phyloP scores from a whole-genome alignment of 179 eudicot species.

The Spinacia oleracea region DNA sequence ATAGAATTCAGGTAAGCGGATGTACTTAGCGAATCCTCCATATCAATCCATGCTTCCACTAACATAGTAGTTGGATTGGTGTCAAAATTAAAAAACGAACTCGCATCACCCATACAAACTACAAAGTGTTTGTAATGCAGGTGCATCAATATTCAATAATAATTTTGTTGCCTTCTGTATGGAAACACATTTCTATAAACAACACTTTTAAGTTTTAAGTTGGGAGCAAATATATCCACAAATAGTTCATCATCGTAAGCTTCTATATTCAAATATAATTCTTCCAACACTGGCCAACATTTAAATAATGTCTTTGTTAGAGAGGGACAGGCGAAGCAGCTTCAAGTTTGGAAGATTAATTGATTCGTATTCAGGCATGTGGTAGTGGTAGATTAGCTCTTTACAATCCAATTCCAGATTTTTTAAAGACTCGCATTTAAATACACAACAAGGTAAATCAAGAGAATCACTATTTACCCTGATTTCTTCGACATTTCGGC shows the following conservation, averaged over 20 bases:
- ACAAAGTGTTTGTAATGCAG: background rate
- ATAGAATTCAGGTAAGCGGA: background rate
- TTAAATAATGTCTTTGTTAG: background rate
- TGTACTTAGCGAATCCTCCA: too few relatives aligned
- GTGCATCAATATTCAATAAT: background rate
- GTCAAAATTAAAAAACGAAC: background rate
- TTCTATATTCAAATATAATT: background rate
- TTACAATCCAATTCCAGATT: background rate
- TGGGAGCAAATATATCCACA: background rate
- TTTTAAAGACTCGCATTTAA: background rate
- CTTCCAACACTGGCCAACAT: background rate
- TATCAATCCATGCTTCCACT: background rate
- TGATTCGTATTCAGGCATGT: background rate
- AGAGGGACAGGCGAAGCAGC: background rate
- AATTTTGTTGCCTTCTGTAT: too few relatives aligned
- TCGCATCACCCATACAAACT: background rate
- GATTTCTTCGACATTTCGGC: background rate
- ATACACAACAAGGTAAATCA: background rate
- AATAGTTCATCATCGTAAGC: background rate
- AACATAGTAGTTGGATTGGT: background rate
- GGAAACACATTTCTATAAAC: background rate
- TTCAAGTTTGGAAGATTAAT: conserved; percentile 2
- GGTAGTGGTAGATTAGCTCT: background rate
- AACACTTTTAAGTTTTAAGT: background rate
- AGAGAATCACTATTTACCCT: background rate